These are phyloP conservation scores for Umbellularia californica DNA, from an alignment of 164 flowering plant species.

Conservation along the genomic window DNA sequence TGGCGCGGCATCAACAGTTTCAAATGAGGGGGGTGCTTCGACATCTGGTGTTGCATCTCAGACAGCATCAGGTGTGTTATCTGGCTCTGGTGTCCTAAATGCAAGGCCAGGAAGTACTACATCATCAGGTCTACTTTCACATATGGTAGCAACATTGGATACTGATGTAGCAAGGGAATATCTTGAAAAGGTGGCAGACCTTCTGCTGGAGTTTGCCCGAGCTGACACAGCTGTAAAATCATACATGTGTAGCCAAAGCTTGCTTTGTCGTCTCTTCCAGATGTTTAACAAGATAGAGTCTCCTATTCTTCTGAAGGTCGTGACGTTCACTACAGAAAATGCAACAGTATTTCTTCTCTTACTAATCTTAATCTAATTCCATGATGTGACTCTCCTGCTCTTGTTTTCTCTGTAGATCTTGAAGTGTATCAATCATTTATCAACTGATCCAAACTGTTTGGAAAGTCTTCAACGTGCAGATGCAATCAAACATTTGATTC, in stretches of 20 bases:
- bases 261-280: constrained; percentile 93
- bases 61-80: constrained; percentile 87
- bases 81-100: constrained; percentile 97
- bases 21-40: constrained; percentile 66
- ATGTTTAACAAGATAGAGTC: constrained; percentile 90
- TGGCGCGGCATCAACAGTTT: constrained; percentile 14
- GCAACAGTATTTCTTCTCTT: not conserved
- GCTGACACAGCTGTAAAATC: constrained; percentile 91
- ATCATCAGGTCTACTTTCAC: constrained; percentile 89
- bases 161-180: constrained; percentile 94
- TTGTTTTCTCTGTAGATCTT: constrained; percentile 43
- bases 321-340: not conserved
- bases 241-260: constrained; percentile 90
- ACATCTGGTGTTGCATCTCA: constrained; percentile 83
- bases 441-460: constrained; percentile 96
- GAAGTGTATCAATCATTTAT: constrained; percentile 86
- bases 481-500: constrained; percentile 92
- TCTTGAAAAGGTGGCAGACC: constrained; percentile 92
- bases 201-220: constrained; percentile 82
- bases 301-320: constrained; percentile 89
- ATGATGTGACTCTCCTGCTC: constrained; percentile 3
- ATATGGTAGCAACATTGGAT: constrained; percentile 86
- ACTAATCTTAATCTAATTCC: not conserved
- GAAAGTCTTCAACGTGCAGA: constrained; percentile 97
- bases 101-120: constrained; percentile 97